These are phyloP conservation scores for Phytophthora constricta DNA, from an alignment of 352 stramenopile species.

Conservation along the genomic window DNA sequence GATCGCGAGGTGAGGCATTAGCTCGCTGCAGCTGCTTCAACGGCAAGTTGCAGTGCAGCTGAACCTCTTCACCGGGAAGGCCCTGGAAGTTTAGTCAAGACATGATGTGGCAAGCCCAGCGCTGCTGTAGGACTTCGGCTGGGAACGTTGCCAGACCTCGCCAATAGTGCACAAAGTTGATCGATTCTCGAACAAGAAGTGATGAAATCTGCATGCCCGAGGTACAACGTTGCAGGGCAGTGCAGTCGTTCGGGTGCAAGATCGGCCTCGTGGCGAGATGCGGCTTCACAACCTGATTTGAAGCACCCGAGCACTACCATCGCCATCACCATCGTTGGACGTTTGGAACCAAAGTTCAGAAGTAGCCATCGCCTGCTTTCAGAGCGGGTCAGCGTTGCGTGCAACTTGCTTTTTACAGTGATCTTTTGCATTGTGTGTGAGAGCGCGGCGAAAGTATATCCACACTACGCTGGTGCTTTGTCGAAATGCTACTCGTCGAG, in stretches of 20 bases:
- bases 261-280: conserved; percentile 18
- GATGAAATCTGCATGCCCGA: neutral
- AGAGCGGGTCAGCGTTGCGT: conserved; percentile 24
- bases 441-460: neutral
- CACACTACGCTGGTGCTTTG: neutral
- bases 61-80: too few species aligned
- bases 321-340: neutral
- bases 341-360: conserved; percentile 22
- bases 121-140: too few species aligned
- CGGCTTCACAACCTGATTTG: conserved; percentile 26
- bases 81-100: too few species aligned
- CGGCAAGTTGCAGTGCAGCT: too few species aligned
- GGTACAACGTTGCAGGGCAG: neutral
- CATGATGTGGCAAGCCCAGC: too few species aligned
- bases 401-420: conserved; percentile 8
- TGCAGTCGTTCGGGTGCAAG: conserved; percentile 5
- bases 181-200: conserved; percentile 40
- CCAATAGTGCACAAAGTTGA: conserved; percentile 17
- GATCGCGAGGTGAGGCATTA: neutral
- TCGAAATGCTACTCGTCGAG: conserved; percentile 27
- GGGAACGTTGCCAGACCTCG: conserved; percentile 17
- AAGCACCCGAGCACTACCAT: neutral
- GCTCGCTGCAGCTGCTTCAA: conserved; percentile 16
- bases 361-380: conserved; percentile 24
- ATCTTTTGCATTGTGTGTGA: too few species aligned